A percentile compares a stretch with the other conserved stretches of the same genome.
Evolutionary conservation across 495 filamentous ascomycete species (phyloP).

Genomic region (Talaromyces thailandensis): DNA sequence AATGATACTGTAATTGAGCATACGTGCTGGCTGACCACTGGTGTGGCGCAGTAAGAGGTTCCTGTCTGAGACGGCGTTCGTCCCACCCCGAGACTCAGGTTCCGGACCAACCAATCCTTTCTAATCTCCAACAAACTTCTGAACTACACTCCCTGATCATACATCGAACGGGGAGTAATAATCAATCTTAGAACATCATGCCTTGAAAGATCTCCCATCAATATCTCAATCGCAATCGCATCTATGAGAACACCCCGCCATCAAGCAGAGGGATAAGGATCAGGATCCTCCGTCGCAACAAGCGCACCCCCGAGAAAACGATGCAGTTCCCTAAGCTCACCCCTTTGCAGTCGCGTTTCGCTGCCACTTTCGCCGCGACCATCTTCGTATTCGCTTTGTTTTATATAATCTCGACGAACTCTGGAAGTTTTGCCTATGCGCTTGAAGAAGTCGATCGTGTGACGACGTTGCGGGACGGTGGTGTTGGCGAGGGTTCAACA

Average conservation of each 20-base stretch:
- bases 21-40: not conserved
- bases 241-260: not conserved
- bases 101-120: not conserved
- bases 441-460: slow-evolving; percentile 15
- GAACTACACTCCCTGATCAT: not conserved
- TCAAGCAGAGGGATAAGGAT: slow-evolving; percentile 1
- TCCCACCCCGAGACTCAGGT: not conserved
- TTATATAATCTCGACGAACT: slow-evolving; percentile 35
- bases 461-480: not conserved
- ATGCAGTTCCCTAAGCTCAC: slow-evolving; percentile 53
- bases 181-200: not conserved
- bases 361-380: slow-evolving; percentile 51
- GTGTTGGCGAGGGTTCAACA: slow-evolving; percentile 4
- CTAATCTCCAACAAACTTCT: not conserved
- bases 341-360: slow-evolving; percentile 60
- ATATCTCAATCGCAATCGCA: not conserved
- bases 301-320: not conserved
- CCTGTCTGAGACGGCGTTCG: not conserved
- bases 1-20: not conserved
- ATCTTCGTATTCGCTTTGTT: slow-evolving; percentile 46
- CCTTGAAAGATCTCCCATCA: not conserved
- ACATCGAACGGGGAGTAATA: not conserved
- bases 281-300: not conserved
- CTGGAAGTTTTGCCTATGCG: slow-evolving; percentile 50
- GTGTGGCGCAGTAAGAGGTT: not conserved